Base-by-base conservation (phyloP, 148 eudicot species). In the Rheum nobile region DNA sequence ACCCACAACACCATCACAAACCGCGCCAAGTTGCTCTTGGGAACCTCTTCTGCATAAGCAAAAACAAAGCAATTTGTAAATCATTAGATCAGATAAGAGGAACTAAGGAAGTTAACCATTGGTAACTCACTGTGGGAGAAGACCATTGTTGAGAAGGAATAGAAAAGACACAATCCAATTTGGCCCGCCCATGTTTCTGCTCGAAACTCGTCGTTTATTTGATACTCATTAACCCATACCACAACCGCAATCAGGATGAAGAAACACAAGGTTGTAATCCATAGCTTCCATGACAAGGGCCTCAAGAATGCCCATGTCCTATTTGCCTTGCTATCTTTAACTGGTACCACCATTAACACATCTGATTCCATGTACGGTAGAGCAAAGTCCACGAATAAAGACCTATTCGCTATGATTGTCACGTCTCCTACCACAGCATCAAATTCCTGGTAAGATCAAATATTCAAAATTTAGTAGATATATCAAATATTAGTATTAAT, bases 181-280 rank as follows among this genome's bases (percentile, higher is more conserved):
- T 86, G 97, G 46, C 85, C 39, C 55, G 8, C 17, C 38, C 39
- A 16, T 6, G 87, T 83, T 4, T 91, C 84, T 11, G 87, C 91
- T 55, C 86, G 74, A 46, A 89, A 87, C 74, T 84, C 85, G 39
- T 77, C 73, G 67, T 88, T 88, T 17, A 85, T 79, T 4, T 88
- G 85, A 74, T 90, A 92, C 74, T 89, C 97, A 39, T 86, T 81
- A 21, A 88, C 80, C 95, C 93, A 85, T 35, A 92, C 84, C 0
- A 88, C 88, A 46, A 90, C 79, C 8, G 91, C 92, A 4, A 82
- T 85, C 79, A 80, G 83, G 26, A 92, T 22, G 72, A 86, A 87
- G 69, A 87, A 87, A 31, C 78, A 75, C 17, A 83, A 86, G 37
- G 76, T 82, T 59, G 87, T 86, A 52, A 85, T 46, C 97, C 97